These are phyloP conservation scores for Xylaria flabelliformis DNA, from an alignment of 495 filamentous ascomycete genomes.

Conservation along the genomic window DNA sequence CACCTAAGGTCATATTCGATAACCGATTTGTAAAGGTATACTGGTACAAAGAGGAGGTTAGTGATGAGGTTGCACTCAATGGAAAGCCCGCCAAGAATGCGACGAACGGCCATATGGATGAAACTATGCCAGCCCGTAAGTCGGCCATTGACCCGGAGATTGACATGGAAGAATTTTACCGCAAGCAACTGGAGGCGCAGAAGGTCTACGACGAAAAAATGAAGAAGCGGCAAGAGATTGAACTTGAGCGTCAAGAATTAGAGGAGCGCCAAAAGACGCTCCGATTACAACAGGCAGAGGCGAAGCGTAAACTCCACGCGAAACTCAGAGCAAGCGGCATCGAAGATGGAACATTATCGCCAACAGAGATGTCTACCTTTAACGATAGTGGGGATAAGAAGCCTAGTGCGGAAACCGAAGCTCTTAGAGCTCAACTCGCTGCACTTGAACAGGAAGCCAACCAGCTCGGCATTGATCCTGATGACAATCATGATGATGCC, in stretches of 20 bases:
- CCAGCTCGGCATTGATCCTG: constrained; percentile 74
- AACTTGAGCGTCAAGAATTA: constrained; percentile 72
- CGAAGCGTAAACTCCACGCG: constrained; percentile 69
- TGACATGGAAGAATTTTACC: constrained; percentile 78
- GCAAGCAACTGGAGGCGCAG: constrained; percentile 80
- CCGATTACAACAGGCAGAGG: constrained; percentile 74
- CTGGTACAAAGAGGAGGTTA: constrained; percentile 77
- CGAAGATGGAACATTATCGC: constrained; percentile 22
- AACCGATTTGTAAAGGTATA: constrained; percentile 98
- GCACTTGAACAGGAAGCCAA: constrained; percentile 85
- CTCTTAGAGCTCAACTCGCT: constrained; percentile 80
- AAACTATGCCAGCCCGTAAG: constrained; percentile 26
- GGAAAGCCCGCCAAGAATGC: constrained; percentile 33
- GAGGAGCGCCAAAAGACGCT: constrained; percentile 80
- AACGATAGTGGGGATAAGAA: constrained; percentile 32
- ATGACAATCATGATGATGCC: constrained; percentile 50
- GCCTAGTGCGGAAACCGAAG: constrained; percentile 50
- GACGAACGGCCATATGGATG: constrained; percentile 32
- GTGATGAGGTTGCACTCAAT: constrained; percentile 34
- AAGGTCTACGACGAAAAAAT: constrained; percentile 77
- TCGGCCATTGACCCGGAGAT: constrained; percentile 61
- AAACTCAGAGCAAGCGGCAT: constrained; percentile 60
- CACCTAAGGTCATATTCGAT: constrained; percentile 93
- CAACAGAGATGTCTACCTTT: constrained; percentile 15
- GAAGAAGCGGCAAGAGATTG: constrained; percentile 74